A percentile compares a stretch with the other conserved stretches of the same genome.
phyloP scores from a whole-genome alignment of 2,329 filamentous ascomycete genomes.

The Alternaria sp. region DNA sequence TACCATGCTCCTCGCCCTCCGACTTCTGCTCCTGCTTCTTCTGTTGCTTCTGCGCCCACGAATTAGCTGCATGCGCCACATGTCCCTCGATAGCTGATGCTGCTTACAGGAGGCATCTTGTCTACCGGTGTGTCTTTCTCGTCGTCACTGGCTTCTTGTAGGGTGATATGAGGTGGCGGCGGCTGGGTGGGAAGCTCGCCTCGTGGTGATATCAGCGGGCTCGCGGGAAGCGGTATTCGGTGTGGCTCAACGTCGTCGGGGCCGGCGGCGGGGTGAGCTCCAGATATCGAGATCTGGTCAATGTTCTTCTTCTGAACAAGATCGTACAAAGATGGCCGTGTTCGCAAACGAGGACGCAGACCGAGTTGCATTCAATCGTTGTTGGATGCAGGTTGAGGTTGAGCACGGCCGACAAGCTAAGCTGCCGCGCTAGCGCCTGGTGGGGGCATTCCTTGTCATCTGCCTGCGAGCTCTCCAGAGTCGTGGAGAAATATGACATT shows the following conservation, averaged over 20 bases:
- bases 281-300: slow-evolving; percentile 55
- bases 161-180: slow-evolving; percentile 35
- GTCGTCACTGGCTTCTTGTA: slow-evolving; percentile 29
- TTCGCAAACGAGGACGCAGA: slow-evolving; percentile 66
- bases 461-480: slow-evolving; percentile 6
- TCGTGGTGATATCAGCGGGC: slow-evolving; percentile 44
- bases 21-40: slow-evolving; percentile 52
- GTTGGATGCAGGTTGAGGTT: slow-evolving; percentile 33
- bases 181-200: slow-evolving; percentile 35
- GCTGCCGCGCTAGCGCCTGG: slow-evolving; percentile 24
- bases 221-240: slow-evolving; percentile 48
- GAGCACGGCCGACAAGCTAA: slow-evolving; percentile 20
- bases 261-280: slow-evolving; percentile 27
- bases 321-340: slow-evolving; percentile 70
- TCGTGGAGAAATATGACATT: background rate
- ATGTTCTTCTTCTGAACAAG: slow-evolving; percentile 64
- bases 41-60: slow-evolving; percentile 42
- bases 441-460: slow-evolving; percentile 26
- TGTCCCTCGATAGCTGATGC: background rate
- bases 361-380: slow-evolving; percentile 61
- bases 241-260: slow-evolving; percentile 41
- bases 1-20: slow-evolving; percentile 66
- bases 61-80: slow-evolving; percentile 35
- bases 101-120: slow-evolving; percentile 53
- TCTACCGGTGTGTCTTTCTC: slow-evolving; percentile 24